phyloP scores from a whole-genome alignment of 2,329 filamentous ascomycete species.

The Monilinia fructicola region DNA sequence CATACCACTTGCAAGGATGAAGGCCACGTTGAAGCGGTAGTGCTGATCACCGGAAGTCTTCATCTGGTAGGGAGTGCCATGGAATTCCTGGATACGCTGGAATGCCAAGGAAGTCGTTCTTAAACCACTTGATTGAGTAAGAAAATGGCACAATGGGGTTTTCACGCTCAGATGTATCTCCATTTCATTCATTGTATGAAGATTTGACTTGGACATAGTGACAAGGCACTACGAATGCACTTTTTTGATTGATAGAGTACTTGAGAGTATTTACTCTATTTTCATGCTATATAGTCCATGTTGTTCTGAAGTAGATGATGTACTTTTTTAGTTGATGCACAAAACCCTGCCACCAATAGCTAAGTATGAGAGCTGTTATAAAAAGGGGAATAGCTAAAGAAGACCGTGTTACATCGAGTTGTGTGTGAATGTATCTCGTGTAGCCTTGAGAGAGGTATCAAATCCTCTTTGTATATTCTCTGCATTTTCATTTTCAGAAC shows the following conservation, averaged over 20 bases:
- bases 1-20: neutral
- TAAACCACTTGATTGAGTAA: neutral
- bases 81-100: neutral
- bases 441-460: no score
- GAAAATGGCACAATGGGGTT: neutral
- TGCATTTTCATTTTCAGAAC: no score
- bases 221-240: neutral
- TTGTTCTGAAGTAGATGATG: no score
- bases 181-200: neutral
- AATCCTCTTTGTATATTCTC: no score
- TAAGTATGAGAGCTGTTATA: no score
- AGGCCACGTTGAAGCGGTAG: neutral
- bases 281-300: no score
- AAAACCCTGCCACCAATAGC: no score
- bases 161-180: neutral
- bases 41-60: slow-evolving; percentile 2
- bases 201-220: neutral
- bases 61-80: slow-evolving; percentile 1
- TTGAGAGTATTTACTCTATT: neutral
- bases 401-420: no score
- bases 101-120: neutral
- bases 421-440: no score
- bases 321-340: no score
- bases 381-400: no score
- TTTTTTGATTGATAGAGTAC: neutral